Evolutionary conservation across 352 stramenopile genomes (phyloP).

Genomic region (Blastocystis sp.): DNA sequence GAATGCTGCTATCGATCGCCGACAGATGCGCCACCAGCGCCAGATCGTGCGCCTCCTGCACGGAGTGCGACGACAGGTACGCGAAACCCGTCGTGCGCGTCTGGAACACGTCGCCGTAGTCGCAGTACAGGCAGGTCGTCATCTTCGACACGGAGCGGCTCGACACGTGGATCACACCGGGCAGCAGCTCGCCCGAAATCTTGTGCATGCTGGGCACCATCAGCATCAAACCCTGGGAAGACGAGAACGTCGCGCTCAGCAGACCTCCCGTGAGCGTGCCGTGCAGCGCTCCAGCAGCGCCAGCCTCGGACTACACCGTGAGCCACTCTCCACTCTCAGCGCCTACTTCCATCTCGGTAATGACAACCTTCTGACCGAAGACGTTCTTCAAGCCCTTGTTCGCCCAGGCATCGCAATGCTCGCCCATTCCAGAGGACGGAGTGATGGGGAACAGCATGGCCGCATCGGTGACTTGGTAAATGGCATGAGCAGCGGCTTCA

Average conservation of each 20-base stretch:
- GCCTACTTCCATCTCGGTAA: constrained; percentile 74
- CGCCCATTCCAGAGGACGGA: constrained; percentile 73
- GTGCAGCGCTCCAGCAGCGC: constrained; percentile 76
- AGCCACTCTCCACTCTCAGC: neutral
- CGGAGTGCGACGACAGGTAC: constrained; percentile 76
- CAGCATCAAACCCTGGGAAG: constrained; percentile 78
- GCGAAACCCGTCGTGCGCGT: constrained; percentile 76
- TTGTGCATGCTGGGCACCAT: constrained; percentile 77
- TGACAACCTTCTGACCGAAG: constrained; percentile 74
- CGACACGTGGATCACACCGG: constrained; percentile 82
- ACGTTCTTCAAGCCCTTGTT: constrained; percentile 73
- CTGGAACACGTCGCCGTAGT: constrained; percentile 81
- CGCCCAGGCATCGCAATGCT: constrained; percentile 75
- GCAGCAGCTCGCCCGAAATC: constrained; percentile 67
- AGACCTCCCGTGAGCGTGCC: constrained; percentile 75
- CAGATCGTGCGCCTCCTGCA: constrained; percentile 79
- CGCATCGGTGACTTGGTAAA: constrained; percentile 23
- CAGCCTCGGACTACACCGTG: constrained; percentile 48
- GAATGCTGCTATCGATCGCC: constrained; percentile 74
- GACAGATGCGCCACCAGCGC: constrained; percentile 79
- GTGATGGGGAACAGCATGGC: constrained; percentile 75
- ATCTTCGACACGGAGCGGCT: constrained; percentile 75
- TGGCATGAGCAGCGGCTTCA: constrained; percentile 14
- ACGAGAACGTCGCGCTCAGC: constrained; percentile 74
- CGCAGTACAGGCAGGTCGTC: constrained; percentile 75